Evolutionary conservation across 306 rosid genomes (phyloP).

Genomic region (Medicago ruthenica): DNA sequence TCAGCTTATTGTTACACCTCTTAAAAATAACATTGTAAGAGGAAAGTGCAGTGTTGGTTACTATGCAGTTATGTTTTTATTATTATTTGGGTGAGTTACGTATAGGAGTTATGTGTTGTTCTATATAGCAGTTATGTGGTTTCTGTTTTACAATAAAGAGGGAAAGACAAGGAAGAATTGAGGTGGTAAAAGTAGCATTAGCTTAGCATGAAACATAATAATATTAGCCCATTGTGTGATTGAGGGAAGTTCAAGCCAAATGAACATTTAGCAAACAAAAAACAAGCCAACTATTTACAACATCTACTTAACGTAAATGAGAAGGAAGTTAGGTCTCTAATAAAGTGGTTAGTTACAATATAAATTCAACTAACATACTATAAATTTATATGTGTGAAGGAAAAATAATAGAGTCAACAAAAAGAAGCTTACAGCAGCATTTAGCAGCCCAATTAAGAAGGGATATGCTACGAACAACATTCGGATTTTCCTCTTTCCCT

Average conservation of each 20-base stretch:
- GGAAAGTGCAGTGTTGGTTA: too few relatives aligned
- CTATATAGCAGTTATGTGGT: too few relatives aligned
- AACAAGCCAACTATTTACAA: neutral
- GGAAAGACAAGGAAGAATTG: too few relatives aligned
- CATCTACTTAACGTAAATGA: constrained; percentile 1
- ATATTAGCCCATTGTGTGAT: constrained; percentile 15
- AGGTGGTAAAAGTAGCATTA: neutral
- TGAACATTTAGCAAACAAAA: constrained; percentile 29
- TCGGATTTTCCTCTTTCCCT: constrained; percentile 40
- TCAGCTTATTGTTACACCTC: too few relatives aligned
- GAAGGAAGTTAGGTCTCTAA: constrained; percentile 16
- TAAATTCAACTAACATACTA: constrained; percentile 6
- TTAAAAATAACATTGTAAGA: too few relatives aligned
- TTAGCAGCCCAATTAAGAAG: constrained; percentile 65
- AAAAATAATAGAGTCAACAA: constrained; percentile 1
- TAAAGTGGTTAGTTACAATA: neutral
- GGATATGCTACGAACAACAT: constrained; percentile 61
- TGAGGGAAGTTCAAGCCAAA: neutral
- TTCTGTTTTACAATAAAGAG: too few relatives aligned
- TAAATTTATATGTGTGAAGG: constrained; percentile 5
- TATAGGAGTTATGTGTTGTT: too few relatives aligned
- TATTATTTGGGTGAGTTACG: too few relatives aligned
- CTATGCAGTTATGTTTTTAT: too few relatives aligned
- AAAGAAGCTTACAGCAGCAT: constrained; percentile 80
- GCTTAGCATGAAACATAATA: constrained; percentile 15